Percentiles rank a stretch among this genome's conserved stretches.
These are phyloP conservation scores for Exophiala sp. DNA, from an alignment of 2,329 filamentous ascomycete genomes.

Conservation along the genomic window DNA sequence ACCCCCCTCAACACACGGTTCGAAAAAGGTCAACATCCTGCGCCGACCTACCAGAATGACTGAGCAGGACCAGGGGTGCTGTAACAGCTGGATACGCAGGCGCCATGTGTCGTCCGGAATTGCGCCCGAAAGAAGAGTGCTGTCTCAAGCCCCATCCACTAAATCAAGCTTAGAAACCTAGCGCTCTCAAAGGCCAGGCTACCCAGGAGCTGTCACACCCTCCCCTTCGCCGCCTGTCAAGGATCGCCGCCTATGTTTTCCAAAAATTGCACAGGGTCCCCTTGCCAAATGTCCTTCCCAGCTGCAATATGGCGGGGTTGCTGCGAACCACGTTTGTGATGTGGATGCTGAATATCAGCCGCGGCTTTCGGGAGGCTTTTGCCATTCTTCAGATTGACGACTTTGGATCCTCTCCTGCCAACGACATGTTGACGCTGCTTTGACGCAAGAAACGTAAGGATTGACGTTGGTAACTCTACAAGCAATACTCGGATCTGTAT, in stretches of 20 bases:
- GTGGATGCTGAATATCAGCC: background rate
- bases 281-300: too few relatives aligned
- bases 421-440: background rate
- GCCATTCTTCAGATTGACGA: conserved; percentile 2
- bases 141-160: background rate
- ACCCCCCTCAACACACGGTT: too few relatives aligned
- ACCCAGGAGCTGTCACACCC: background rate
- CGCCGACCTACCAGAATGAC: too few relatives aligned
- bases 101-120: background rate
- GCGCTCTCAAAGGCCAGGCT: background rate
- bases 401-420: background rate
- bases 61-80: too few relatives aligned
- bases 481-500: background rate
- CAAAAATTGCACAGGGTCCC: too few relatives aligned
- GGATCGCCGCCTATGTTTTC: background rate
- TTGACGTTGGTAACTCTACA: background rate
- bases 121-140: background rate
- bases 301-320: background rate
- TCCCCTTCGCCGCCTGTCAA: background rate
- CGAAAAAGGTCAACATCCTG: too few relatives aligned
- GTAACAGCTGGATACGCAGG: too few relatives aligned
- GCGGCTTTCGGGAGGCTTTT: background rate
- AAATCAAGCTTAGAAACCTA: background rate
- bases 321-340: background rate
- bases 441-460: background rate